Conservation (phyloP, 805 yeast genomes). For the Pichia deserticola region DNA sequence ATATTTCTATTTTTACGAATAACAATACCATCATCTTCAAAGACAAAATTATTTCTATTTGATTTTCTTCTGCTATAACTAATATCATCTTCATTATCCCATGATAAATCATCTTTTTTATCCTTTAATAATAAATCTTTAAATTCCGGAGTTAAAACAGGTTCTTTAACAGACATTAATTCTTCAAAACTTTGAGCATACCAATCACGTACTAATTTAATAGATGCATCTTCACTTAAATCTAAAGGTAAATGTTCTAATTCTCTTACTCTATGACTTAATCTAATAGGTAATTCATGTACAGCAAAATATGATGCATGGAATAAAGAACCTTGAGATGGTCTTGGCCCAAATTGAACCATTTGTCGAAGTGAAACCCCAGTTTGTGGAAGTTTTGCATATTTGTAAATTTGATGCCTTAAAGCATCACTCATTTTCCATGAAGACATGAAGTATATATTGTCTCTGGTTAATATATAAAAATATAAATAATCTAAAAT, state of each 20-base stretch:
- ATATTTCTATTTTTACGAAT: constrained; percentile 16
- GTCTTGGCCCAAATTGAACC: constrained; percentile 84
- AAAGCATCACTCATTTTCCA: constrained; percentile 47
- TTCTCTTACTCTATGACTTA: constrained; percentile 81
- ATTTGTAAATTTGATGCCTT: constrained; percentile 49
- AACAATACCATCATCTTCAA: constrained; percentile 44
- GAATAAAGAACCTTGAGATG: constrained; percentile 70
- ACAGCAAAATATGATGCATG: constrained; percentile 79
- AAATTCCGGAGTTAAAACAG: constrained; percentile 35
- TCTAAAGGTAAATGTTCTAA: constrained; percentile 75
- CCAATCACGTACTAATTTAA: constrained; percentile 75
- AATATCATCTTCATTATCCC: neutral
- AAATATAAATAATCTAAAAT: too few species aligned
- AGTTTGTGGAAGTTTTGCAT: constrained; percentile 72
- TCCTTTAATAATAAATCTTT: constrained; percentile 24
- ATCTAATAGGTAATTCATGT: constrained; percentile 79
- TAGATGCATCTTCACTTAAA: constrained; percentile 64
- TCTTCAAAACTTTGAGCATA: constrained; percentile 87
- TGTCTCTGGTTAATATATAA: neutral
- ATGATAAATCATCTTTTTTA: constrained; percentile 28
- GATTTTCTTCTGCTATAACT: neutral
- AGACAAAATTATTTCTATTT: constrained; percentile 13
- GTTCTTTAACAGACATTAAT: constrained; percentile 56
- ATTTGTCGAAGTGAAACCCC: constrained; percentile 79
- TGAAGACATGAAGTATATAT: constrained; percentile 4